Evolutionary conservation across 2,329 filamentous ascomycete species (phyloP).

Genomic region (Colletotrichum horii): DNA sequence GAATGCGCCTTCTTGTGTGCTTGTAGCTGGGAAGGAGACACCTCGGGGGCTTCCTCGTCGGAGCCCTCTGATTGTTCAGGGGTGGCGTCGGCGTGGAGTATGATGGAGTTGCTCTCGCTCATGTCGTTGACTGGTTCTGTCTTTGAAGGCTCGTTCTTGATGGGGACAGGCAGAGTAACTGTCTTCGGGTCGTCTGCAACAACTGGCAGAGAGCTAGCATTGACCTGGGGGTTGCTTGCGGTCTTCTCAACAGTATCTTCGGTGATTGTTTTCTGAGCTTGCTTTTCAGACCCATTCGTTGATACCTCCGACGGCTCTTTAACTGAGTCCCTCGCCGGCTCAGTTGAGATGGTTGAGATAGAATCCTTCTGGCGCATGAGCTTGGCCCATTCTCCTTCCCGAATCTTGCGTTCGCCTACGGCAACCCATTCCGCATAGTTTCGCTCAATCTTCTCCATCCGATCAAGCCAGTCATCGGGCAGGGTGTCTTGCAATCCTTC

Average conservation of each 20-base stretch:
- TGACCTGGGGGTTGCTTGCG: neutral
- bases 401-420: conserved; percentile 75
- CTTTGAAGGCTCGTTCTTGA: neutral
- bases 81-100: neutral
- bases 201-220: neutral
- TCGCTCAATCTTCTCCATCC: conserved; percentile 79
- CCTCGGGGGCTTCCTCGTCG: neutral
- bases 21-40: neutral
- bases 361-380: neutral
- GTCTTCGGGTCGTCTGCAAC: neutral
- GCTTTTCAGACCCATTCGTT: neutral
- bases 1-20: neutral
- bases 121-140: neutral
- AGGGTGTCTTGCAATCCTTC: conserved; percentile 86
- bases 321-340: neutral
- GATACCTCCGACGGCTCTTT: neutral
- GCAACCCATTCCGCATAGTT: conserved; percentile 83
- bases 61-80: neutral
- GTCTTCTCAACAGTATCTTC: neutral
- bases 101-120: neutral
- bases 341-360: conserved; percentile 23
- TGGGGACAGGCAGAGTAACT: conserved; percentile 7
- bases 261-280: neutral
- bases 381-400: conserved; percentile 64
- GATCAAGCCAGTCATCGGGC: conserved; percentile 86